A percentile compares a stretch with the other conserved stretches of the same genome.
Evolutionary conservation across 768 basidiomycete genomes (phyloP).

Genomic region (Leccinellum rugosiceps): DNA sequence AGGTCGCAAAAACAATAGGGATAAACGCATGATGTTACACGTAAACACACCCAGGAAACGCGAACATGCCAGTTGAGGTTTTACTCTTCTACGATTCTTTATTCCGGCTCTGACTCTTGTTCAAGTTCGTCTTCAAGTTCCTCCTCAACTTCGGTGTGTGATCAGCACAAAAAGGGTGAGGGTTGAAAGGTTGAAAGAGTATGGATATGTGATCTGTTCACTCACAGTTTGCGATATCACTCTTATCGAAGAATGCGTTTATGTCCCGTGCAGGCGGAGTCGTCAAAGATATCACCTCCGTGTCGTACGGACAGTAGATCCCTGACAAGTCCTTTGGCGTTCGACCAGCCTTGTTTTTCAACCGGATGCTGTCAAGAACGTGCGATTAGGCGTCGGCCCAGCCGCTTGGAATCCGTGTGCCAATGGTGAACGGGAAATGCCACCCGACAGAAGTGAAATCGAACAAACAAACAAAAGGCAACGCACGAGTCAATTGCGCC

Average conservation of each 20-base stretch:
- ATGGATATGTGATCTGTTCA: background rate
- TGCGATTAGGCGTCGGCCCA: background rate
- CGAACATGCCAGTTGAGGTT: background rate
- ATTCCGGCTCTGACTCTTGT: background rate
- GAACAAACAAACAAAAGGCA: background rate
- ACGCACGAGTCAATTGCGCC: conserved; percentile 26
- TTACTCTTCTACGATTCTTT: background rate
- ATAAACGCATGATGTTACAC: background rate
- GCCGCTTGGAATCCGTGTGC: background rate
- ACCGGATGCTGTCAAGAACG: conserved; percentile 15
- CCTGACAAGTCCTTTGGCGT: conserved; percentile 23
- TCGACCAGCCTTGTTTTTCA: conserved; percentile 26
- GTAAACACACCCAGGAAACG: background rate
- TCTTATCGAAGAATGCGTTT: conserved; percentile 1
- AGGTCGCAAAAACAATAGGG: background rate
- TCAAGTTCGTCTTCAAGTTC: background rate
- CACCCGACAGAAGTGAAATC: background rate
- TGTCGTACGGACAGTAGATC: conserved; percentile 21
- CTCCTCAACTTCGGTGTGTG: conserved; percentile 5
- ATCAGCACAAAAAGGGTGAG: background rate
- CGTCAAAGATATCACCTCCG: conserved; percentile 15
- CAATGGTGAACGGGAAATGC: background rate
- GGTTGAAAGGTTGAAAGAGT: background rate
- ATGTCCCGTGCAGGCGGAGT: conserved; percentile 18
- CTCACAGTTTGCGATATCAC: conserved; percentile 21